Base-by-base conservation (phyloP, 805 yeast species). In the Nakazawaea wickerhamii region DNA sequence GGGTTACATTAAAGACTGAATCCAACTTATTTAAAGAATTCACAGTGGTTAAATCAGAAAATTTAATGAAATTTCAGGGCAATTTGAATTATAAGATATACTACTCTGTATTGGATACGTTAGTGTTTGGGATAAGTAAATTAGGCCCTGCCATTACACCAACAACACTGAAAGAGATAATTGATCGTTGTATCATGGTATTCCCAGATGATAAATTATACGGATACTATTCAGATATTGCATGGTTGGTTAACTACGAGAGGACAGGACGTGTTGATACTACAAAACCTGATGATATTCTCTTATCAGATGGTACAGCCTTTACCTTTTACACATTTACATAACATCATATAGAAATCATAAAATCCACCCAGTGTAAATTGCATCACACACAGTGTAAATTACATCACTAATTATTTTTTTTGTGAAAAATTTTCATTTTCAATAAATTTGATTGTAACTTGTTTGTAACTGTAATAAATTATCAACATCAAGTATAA, bases 101-200 rank as follows among this genome's bases (percentile, higher is more conserved):
- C 18, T 50, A 50, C 3, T 48, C 50, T 4, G 53, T 60, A 23
- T 59, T 64, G n/a, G 42, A 53, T 3, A 57, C 67, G 42, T 49
- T 70, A 3, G 46, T 64, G 1, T 47, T 55, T 4, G 71, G 76
- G 1, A 45, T 74, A 33, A 51, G 51, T 17, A 60, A 56, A 15
- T 66, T 72, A 44, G 73, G 70, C 23, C 53, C 70, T 26, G 51
- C 57, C 7, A 51, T 75, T 2, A 67, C 77, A 1, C 72, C 67
- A 36, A 52, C 60, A 28, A 43, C 52, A 4, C 68, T 70, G 1
- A 55, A 58, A 20, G 62, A 64, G 14, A 64, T 73, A 34, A 59
- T 65, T 10, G 42, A 53, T 13, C 50, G 64, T 13, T 64, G 72
- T 17, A 42, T 60, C 1, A 28, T 50, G 4, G 48, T 46, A 25